Conservation (phyloP, 2,329 filamentous ascomycete species). For the Penicillium griseofulvum region DNA sequence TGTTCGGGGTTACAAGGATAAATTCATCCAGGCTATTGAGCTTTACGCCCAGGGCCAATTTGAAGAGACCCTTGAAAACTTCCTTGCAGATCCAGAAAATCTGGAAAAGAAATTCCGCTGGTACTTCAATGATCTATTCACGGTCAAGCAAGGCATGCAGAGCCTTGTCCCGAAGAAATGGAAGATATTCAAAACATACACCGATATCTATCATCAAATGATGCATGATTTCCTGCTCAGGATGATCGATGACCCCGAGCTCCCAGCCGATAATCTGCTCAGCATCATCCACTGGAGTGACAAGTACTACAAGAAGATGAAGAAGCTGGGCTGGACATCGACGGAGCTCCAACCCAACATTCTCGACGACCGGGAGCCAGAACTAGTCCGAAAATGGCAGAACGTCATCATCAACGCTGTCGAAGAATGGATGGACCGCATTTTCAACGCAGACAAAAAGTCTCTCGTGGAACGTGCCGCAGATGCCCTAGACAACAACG, state of each 20-base stretch:
- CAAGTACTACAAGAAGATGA: slow-evolving; percentile 95
- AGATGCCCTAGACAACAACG: slow-evolving; percentile 80
- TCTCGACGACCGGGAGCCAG: slow-evolving; percentile 83
- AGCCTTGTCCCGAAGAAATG: slow-evolving; percentile 92
- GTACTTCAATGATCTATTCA: slow-evolving; percentile 98
- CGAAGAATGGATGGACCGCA: slow-evolving; percentile 96
- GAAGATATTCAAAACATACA: slow-evolving; percentile 90
- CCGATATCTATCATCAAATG: slow-evolving; percentile 82
- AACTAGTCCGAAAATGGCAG: slow-evolving; percentile 90
- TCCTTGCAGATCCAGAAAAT: slow-evolving; percentile 76
- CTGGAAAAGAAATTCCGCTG: slow-evolving; percentile 88
- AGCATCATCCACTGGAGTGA: slow-evolving; percentile 93
- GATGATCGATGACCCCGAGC: slow-evolving; percentile 77
- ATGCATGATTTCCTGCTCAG: slow-evolving; percentile 93
- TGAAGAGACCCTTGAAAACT: slow-evolving; percentile 66
- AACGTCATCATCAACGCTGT: slow-evolving; percentile 93
- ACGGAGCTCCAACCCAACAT: slow-evolving; percentile 80
- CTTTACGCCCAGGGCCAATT: slow-evolving; percentile 73
- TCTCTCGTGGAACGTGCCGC: slow-evolving; percentile 75
- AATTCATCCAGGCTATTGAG: slow-evolving; percentile 79
- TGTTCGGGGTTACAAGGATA: slow-evolving; percentile 92
- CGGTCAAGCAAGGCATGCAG: slow-evolving; percentile 89
- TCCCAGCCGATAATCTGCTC: slow-evolving; percentile 83
- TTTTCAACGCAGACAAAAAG: slow-evolving; percentile 76
- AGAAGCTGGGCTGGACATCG: slow-evolving; percentile 75